Base-by-base conservation (phyloP, 169 alveolate genomes). In the Toxoplasma gondii region DNA sequence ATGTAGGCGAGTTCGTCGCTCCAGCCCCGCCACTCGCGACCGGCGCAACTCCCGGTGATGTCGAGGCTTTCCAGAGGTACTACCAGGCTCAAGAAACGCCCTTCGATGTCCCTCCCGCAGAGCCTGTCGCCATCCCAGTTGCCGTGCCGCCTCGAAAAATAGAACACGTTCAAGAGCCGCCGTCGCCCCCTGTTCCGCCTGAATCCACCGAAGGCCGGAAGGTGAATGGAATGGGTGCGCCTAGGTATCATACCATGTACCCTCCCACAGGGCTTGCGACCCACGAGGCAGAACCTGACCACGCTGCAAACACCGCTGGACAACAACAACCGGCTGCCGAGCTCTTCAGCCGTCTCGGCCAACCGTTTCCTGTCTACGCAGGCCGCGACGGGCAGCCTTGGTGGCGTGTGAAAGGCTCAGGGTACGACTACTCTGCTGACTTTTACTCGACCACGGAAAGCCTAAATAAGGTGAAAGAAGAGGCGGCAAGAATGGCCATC, bases 401-500 rank as follows among this genome's bases (percentile, higher is more conserved):
- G 86, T 78, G 86, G 86, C 86, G n/a, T 1, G 86, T 78, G 86
- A 4, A 31, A 31, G 86, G 86, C 9, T 24, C 43, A 45, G 86
- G 86, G 29, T 78, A 78, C 45, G 86, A 78, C 86, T 78, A 78
- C 43, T 78, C 86, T 1, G n/a, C 27, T 1, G 86, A 78, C n/a
- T 78, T 78, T 45, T 78, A 78, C 86, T 17, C 86, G 10, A 78
- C 86, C 31, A 38, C 86, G 27, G 86, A 78, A 10, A 78, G 86
- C 43, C 24, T 78, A 4, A 78, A 9, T 1, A 19, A 78, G 2
- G 86, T 78, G 44, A 78, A 78, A 31, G 86, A 78, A n/a, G 45
- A 78, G 44, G 45, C 29, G 4, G 86, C 86, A 45, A 9, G 86
- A 78, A 19, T 36, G 86, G 86, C 45, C 43, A 78, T 78, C 43